Percentiles rank a stretch among this genome's conserved stretches.
These are phyloP conservation scores for Phanerochaete sordida DNA, from an alignment of 768 basidiomycete species.

Conservation along the genomic window DNA sequence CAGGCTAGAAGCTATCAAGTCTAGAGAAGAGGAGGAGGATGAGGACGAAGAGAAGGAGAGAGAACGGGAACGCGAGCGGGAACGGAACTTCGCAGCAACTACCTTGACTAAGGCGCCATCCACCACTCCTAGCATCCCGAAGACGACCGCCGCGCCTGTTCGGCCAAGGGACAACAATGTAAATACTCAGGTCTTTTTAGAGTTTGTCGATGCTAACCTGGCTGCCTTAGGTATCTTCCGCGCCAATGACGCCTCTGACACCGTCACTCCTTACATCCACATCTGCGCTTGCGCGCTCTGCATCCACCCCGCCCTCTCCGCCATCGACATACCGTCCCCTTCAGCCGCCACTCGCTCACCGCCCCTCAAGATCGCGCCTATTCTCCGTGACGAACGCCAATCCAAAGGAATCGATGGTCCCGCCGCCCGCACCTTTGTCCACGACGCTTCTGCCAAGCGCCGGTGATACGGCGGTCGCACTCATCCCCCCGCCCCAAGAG, in stretches of 20 bases:
- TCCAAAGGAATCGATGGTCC: conserved; percentile 27
- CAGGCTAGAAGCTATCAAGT: conserved; percentile 69
- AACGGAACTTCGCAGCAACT: not conserved
- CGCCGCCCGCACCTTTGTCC: conserved; percentile 29
- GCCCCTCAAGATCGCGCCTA: conserved; percentile 28
- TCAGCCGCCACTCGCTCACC: conserved; percentile 13
- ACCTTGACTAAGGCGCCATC: conserved; percentile 20
- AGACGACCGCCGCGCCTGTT: conserved; percentile 14
- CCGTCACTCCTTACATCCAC: conserved; percentile 24
- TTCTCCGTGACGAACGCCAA: conserved; percentile 19
- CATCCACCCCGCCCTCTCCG: conserved; percentile 13
- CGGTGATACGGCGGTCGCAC: conserved; percentile 9
- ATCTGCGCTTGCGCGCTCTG: conserved; percentile 11
- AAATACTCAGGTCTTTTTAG: conserved; percentile 17
- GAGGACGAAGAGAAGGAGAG: conserved; percentile 73
- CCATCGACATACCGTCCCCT: conserved; percentile 16
- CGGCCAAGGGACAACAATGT: conserved; percentile 26
- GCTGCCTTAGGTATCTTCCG: conserved; percentile 20
- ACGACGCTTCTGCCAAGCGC: conserved; percentile 10
- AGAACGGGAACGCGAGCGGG: conserved; percentile 31
- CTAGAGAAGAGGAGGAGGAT: conserved; percentile 77
- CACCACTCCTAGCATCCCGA: conserved; percentile 16
- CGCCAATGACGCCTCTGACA: conserved; percentile 25
- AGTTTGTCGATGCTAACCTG: conserved; percentile 8
- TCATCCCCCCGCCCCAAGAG: conserved; percentile 1